Conservation (phyloP, 2,329 filamentous ascomycete genomes). For the Talaromyces sp. region DNA sequence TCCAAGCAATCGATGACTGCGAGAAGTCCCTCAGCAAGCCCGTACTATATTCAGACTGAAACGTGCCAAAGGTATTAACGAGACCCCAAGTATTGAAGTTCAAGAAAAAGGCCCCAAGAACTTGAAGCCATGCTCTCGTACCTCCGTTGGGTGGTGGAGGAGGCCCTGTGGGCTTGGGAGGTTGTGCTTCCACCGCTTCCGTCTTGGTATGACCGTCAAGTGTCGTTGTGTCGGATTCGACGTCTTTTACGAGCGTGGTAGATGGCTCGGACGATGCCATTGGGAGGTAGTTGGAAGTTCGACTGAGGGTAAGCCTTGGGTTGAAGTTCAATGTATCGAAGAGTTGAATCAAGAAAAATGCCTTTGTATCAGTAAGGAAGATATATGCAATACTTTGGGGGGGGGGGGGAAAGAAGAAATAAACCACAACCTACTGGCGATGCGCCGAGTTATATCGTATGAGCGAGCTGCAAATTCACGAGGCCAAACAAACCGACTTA, state of each 20-base stretch:
- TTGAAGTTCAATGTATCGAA: background rate
- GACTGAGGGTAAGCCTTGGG: background rate
- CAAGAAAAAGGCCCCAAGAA: slow-evolving; percentile 24
- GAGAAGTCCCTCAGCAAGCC: slow-evolving; percentile 27
- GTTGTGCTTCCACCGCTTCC: background rate
- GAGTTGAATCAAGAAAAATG: background rate
- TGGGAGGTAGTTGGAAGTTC: background rate
- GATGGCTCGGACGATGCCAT: background rate
- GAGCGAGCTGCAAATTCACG: background rate
- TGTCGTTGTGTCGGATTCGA: background rate
- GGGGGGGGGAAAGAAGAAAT: background rate
- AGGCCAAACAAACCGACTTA: background rate
- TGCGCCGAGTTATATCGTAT: background rate
- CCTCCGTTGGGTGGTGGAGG: slow-evolving; percentile 28
- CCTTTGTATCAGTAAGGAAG: background rate
- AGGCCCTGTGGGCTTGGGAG: slow-evolving; percentile 15
- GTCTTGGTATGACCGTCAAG: background rate
- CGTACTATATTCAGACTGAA: slow-evolving; percentile 43
- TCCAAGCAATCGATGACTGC: slow-evolving; percentile 44
- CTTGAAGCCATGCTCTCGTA: slow-evolving; percentile 27
- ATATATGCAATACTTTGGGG: background rate
- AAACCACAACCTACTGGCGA: background rate
- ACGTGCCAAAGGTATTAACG: slow-evolving; percentile 47
- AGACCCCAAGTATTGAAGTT: slow-evolving; percentile 43
- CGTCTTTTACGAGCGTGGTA: background rate